A percentile compares a stretch with the other conserved stretches of the same genome.
phyloP scores from a whole-genome alignment of 441 rosid species.

The Oxalis stricta region DNA sequence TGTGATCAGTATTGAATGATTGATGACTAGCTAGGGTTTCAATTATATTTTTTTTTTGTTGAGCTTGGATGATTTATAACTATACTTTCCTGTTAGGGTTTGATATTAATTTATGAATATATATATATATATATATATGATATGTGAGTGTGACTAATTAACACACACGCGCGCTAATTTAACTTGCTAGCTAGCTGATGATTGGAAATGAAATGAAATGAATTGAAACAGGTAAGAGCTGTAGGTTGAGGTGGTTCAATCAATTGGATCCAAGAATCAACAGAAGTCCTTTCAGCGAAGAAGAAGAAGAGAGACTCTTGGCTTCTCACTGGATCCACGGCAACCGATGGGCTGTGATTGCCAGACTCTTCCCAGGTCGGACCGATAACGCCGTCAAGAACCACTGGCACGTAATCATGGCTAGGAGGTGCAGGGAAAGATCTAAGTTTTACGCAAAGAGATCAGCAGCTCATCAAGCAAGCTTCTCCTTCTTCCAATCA shows the following conservation, averaged over 20 bases:
- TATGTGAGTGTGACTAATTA: not conserved
- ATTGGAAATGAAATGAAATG: no score
- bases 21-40: no score
- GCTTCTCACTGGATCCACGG: constrained; percentile 45
- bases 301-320: constrained; percentile 48
- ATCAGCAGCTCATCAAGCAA: no score
- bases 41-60: no score
- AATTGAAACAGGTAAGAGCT: constrained; percentile 32
- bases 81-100: constrained; percentile 9
- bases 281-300: constrained; percentile 44
- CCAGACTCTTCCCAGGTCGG: constrained; percentile 44
- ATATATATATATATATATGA: no score
- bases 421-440: constrained; percentile 31
- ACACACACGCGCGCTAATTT: no score
- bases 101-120: not conserved
- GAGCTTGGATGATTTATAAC: no score
- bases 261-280: constrained; percentile 55
- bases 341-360: constrained; percentile 49
- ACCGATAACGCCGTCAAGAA: constrained; percentile 58
- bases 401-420: constrained; percentile 65
- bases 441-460: constrained; percentile 16
- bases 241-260: constrained; percentile 59
- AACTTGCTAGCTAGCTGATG: no score
- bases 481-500: no score
- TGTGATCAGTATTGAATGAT: no score